Evolutionary conservation across 176 grass and related monocot genomes (phyloP).

Genomic region (Ananas comosus): DNA sequence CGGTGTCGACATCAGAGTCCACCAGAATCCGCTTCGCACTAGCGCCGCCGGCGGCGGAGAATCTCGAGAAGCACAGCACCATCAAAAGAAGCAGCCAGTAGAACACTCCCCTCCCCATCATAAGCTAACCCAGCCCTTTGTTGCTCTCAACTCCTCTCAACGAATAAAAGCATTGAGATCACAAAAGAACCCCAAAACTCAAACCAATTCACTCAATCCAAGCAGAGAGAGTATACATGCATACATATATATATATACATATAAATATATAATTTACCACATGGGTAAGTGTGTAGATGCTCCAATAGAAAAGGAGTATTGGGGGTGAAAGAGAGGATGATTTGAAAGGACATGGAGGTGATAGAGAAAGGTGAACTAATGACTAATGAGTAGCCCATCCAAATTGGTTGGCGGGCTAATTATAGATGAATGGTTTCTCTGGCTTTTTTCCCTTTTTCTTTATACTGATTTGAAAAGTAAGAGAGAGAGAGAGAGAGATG

Average conservation of each 20-base stretch:
- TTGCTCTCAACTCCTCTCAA: neutral
- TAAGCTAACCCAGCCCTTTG: neutral
- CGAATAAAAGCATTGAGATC: neutral
- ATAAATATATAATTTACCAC: constrained; percentile 6
- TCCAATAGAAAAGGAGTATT: neutral
- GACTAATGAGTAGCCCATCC: too few species aligned
- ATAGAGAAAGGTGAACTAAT: too few species aligned
- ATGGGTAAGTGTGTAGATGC: neutral
- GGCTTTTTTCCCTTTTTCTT: too few species aligned
- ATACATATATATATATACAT: neutral
- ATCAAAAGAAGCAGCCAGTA: constrained; percentile 8
- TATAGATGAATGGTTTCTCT: too few species aligned
- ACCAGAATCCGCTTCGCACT: constrained; percentile 37
- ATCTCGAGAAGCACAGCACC: neutral
- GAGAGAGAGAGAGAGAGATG: too few species aligned
- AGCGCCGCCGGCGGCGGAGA: neutral
- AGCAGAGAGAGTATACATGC: neutral
- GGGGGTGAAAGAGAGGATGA: constrained; percentile 2
- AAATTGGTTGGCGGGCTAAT: too few species aligned
- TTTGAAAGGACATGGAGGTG: neutral
- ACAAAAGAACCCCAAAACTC: neutral
- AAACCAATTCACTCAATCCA: constrained; percentile 18
- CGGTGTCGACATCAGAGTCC: constrained; percentile 68
- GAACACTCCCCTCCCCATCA: neutral
- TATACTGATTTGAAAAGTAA: too few species aligned